A percentile compares a stretch with the other conserved stretches of the same genome.
Conservation (phyloP, 2,329 filamentous ascomycete species). For the Beauveria asiatica region DNA sequence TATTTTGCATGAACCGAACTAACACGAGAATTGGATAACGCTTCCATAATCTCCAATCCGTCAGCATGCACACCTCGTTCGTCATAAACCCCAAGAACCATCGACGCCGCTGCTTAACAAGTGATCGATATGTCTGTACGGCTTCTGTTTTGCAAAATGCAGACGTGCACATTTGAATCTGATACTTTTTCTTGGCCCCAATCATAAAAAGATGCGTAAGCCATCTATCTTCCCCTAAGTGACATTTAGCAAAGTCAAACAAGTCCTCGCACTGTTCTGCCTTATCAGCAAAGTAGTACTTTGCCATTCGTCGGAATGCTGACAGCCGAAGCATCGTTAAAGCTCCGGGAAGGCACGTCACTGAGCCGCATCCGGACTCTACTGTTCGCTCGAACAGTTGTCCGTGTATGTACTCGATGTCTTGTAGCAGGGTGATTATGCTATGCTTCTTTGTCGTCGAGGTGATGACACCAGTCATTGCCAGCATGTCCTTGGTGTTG, state of each 20-base stretch:
- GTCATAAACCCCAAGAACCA: constrained; percentile 98
- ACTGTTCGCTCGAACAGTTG: constrained; percentile 94
- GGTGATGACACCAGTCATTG: constrained; percentile 96
- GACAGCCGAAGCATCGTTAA: constrained; percentile 93
- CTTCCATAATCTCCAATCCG: constrained; percentile 84
- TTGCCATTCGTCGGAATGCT: constrained; percentile 92
- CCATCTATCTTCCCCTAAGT: constrained; percentile 93
- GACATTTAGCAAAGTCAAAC: constrained; percentile 93
- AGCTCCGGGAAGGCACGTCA: constrained; percentile 92
- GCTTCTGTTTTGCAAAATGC: constrained; percentile 98
- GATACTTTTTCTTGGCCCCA: constrained; percentile 82
- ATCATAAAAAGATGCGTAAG: constrained; percentile 99
- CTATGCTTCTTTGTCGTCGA: constrained; percentile 84
- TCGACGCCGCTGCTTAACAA: constrained; percentile 87
- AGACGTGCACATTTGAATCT: constrained; percentile 95
- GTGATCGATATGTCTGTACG: constrained; percentile 74
- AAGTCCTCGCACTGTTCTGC: constrained; percentile 91
- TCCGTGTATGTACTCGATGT: constrained; percentile 97
- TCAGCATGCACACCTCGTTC: constrained; percentile 97
- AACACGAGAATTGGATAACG: constrained; percentile 80
- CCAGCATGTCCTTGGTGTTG: constrained; percentile 85
- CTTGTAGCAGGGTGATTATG: constrained; percentile 84
- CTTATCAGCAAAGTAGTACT: constrained; percentile 97
- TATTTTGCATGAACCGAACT: constrained; percentile 91
- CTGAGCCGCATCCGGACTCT: constrained; percentile 86